A percentile compares a stretch with the other conserved stretches of the same genome.
Conservation (phyloP, 768 basidiomycete genomes). For the Sporobolomyces pararoseus region DNA sequence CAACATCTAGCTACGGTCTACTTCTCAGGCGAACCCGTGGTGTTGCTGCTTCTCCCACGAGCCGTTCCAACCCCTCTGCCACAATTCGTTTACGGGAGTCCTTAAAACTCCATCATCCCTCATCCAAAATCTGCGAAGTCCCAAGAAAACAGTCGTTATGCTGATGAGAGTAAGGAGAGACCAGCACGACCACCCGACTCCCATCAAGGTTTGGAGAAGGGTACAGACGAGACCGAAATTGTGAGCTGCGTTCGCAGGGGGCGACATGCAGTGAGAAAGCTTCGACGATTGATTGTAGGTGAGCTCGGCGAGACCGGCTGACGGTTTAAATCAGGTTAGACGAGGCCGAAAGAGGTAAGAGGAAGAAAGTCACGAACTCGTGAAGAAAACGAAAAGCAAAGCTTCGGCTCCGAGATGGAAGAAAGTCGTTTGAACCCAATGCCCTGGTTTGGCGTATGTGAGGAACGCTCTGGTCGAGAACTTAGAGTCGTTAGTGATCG, state of each 20-base stretch:
- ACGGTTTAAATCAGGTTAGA: neutral
- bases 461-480: neutral
- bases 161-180: neutral
- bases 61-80: slow-evolving; percentile 1
- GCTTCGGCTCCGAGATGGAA: neutral
- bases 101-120: neutral
- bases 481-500: neutral
- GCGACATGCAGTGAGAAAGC: slow-evolving; percentile 11
- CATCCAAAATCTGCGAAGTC: neutral
- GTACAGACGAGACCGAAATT: slow-evolving; percentile 17
- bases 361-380: neutral
- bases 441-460: neutral
- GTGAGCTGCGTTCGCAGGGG: neutral
- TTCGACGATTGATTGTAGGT: slow-evolving; percentile 15
- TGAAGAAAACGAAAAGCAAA: slow-evolving; percentile 8
- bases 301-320: slow-evolving; percentile 8
- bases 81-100: slow-evolving; percentile 6
- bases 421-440: slow-evolving; percentile 1
- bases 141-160: neutral
- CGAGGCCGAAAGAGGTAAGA: neutral
- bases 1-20: too few species aligned
- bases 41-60: slow-evolving; percentile 14
- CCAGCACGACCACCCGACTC: slow-evolving; percentile 9
- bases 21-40: neutral
- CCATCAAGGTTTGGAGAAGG: slow-evolving; percentile 8